Base-by-base conservation (phyloP, 352 stramenopile species). In the Phytophthora capsici region DNA sequence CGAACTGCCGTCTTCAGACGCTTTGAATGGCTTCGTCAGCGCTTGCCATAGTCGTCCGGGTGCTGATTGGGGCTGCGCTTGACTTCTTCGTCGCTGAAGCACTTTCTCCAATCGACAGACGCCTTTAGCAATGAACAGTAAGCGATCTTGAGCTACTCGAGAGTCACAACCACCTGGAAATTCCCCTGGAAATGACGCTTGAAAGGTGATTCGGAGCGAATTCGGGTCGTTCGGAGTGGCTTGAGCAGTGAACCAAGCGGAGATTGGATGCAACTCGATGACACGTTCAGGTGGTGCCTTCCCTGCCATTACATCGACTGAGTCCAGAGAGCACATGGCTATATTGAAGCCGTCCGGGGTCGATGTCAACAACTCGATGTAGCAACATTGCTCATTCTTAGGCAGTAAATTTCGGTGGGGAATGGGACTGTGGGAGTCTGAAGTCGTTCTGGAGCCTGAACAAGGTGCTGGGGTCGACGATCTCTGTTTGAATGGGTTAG, bases 301-400 rank as follows among this genome's bases (percentile, higher is more conserved):
- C 30, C 69, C 69, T 12, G 57, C 64, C 19, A 38, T 56, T 4
- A 74, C 53, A 13, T 77, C 64, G 1, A 38, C 45, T 5, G 55
- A 43, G 13, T 69, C 59, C 8, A 77, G 45, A n/a, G 69, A 59
- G 34, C 55, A 71, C 28, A 63, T 71, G 7, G 45, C 43, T 12
- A 71, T 7, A 13, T 66, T 57, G 32, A 74, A 68, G 6, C 64
- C 69, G 10, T 57, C 3, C 16, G 7, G 19, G 22, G 59, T 71
- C 4, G 55, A 54, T 23, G 38, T 69, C 23, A 74, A 30, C 25
- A 68, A 47, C 55, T 77, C 69, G 17, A 72, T 55, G 43, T 63
- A 68, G 55, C 69, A 77, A 32, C 53, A 52, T 38, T 77, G 69
- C 37, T 77, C 64, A 40, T 74, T 75, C 57, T 59, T 68, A 17